Base-by-base conservation (phyloP, 192 early-diverging fungal species). In the Coemansia sp. region DNA sequence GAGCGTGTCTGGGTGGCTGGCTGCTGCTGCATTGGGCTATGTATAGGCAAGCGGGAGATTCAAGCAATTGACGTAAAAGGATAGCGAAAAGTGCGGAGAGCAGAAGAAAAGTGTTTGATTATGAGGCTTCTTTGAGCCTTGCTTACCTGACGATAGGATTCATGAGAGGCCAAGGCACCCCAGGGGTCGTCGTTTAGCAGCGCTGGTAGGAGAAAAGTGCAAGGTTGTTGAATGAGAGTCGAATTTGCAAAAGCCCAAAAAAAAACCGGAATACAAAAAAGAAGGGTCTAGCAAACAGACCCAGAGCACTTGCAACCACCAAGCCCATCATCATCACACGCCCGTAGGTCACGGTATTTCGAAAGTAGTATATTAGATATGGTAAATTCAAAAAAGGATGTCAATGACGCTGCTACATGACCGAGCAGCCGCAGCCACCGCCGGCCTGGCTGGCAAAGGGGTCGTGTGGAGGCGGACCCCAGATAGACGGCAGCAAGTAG, bases 381-480 rank as follows among this genome's bases (percentile, higher is more conserved):
- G 14, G 14, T 58, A 13, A 24, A 40, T 60, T 60, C 59, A 60
- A 39, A 4, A 31, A 4, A 24, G 34, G 20, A 38, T 1, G 28
- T 1, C 6, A 36, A 23, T 28, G n/a, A 6, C n/a, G 6, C 11
- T 21, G 37, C 67, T 81, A 82, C 80, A 82, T 82, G 46, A 82
- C 80, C 4, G 75, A 76, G 69, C 80, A 82, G 43, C 80, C 80
- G 55, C 80, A 82, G 35, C 67, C 56, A 68, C 80, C 80, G 71
- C 68, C 64, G 14, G 84, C 71, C 72, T 85, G 85, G 70, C 78
- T 84, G 59, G 85, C 83, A 66, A 85, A 88, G 23, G 85, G 86
- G 76, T 88, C 86, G 64, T 85, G 82, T 18, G 85, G 67, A 60
- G 86, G 84, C 35, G 73, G 77, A 9, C 86, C 86, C 86, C 86